A percentile compares a stretch with the other conserved stretches of the same genome.
These are phyloP conservation scores for Deuterostichococcus epilithicus DNA, from an alignment of 139 green algal genomes.

Conservation along the genomic window DNA sequence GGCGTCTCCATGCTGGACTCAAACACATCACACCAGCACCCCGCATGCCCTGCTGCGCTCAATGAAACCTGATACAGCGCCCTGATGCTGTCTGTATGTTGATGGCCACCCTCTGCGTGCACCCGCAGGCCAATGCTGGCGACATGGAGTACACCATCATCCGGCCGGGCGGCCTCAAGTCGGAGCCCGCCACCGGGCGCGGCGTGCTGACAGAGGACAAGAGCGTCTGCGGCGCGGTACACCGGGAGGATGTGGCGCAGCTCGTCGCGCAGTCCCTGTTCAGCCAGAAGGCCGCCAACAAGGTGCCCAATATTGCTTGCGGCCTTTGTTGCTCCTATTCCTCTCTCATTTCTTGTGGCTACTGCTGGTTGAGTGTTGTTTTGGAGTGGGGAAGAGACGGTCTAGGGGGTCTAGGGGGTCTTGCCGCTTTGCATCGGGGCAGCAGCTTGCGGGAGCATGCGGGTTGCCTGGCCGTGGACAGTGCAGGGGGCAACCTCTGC, in stretches of 20 bases:
- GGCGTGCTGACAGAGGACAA: conserved; percentile 85
- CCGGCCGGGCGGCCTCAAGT: conserved; percentile 88
- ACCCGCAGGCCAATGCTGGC: conserved; percentile 9
- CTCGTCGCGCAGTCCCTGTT: conserved; percentile 77
- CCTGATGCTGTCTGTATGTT: no score
- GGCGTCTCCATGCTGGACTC: no score
- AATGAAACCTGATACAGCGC: conserved; percentile 5
- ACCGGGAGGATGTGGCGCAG: conserved; percentile 81
- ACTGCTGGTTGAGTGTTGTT: not conserved
- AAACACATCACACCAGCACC: not conserved
- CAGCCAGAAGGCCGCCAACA: conserved; percentile 67
- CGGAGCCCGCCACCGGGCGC: conserved; percentile 71
- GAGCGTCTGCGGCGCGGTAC: conserved; percentile 77
- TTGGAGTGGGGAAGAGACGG: no score
- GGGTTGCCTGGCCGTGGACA: not conserved
- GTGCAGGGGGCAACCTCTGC: not conserved
- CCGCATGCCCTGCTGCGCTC: no score
- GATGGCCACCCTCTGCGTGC: not conserved
- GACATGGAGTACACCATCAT: conserved; percentile 89
- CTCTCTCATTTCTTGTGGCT: not conserved
- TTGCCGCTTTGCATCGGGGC: not conserved
- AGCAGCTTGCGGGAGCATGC: not conserved
- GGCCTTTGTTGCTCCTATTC: not conserved
- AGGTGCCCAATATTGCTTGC: conserved; percentile 31
- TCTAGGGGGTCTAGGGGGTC: not conserved